Conservation (phyloP, 1,139 yeast species). For the Diutina catenulata region DNA sequence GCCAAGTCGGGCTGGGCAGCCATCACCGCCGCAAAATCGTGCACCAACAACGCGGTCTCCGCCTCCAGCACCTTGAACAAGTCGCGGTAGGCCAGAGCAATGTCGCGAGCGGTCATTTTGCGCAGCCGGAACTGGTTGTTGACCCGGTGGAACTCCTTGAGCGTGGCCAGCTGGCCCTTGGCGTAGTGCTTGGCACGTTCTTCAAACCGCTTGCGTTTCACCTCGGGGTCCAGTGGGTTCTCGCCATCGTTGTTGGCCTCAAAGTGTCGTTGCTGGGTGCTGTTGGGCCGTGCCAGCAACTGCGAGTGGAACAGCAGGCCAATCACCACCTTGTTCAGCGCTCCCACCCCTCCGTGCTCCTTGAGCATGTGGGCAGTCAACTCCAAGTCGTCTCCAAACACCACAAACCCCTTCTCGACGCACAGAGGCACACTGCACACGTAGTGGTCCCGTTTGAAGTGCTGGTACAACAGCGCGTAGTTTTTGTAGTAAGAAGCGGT, state of each 20-base stretch:
- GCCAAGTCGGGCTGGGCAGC: conserved; percentile 13
- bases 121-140: conserved; percentile 40
- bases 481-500: conserved; percentile 70
- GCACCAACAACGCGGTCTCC: conserved; percentile 41
- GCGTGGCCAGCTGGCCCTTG: conserved; percentile 36
- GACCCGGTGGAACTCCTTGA: conserved; percentile 36
- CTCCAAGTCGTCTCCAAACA: conserved; percentile 78
- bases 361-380: conserved; percentile 79
- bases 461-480: conserved; percentile 62
- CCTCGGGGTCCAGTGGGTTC: conserved; percentile 35
- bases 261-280: conserved; percentile 7
- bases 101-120: conserved; percentile 34
- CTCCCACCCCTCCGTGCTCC: conserved; percentile 61
- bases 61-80: conserved; percentile 36
- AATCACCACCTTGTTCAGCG: conserved; percentile 30
- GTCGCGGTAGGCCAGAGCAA: conserved; percentile 37
- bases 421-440: conserved; percentile 77
- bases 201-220: conserved; percentile 55
- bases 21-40: conserved; percentile 46
- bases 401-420: conserved; percentile 82
- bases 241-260: conserved; percentile 8
- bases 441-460: conserved; percentile 63
- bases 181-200: conserved; percentile 79
- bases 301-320: conserved; percentile 53
- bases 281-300: conserved; percentile 39